These are phyloP conservation scores for Flammula alnicola DNA, from an alignment of 1,284 basidiomycete species.

Conservation along the genomic window DNA sequence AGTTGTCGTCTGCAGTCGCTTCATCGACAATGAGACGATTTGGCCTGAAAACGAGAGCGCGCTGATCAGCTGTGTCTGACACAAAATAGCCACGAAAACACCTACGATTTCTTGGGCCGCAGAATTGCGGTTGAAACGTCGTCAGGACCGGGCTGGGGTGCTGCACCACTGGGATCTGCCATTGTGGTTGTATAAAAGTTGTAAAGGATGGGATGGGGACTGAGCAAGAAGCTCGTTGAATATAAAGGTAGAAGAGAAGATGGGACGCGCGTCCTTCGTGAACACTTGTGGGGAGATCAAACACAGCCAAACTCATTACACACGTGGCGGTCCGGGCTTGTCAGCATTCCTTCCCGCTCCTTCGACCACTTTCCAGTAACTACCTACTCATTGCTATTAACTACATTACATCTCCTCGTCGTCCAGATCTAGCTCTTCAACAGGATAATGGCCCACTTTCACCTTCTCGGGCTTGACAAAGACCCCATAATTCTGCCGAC, in stretches of 20 bases:
- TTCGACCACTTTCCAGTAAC: conserved; percentile 37
- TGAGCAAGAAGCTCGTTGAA: conserved; percentile 29
- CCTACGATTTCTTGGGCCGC: conserved; percentile 94
- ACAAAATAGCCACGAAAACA: conserved; percentile 26
- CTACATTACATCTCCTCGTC: conserved; percentile 76
- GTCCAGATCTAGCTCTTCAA: conserved; percentile 71
- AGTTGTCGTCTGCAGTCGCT: conserved; percentile 90
- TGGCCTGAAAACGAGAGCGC: conserved; percentile 57
- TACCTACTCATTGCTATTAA: background rate
- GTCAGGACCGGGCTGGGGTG: conserved; percentile 76
- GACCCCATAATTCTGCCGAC: conserved; percentile 77
- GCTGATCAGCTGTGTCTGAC: conserved; percentile 17
- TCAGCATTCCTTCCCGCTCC: conserved; percentile 30
- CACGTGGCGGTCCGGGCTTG: conserved; percentile 27
- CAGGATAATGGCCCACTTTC: conserved; percentile 85
- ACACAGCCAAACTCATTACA: conserved; percentile 41
- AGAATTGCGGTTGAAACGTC: conserved; percentile 94
- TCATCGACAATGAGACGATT: conserved; percentile 96
- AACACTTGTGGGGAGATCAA: conserved; percentile 28
- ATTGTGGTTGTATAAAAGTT: conserved; percentile 39
- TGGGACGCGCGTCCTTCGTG: conserved; percentile 51
- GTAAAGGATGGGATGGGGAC: conserved; percentile 22
- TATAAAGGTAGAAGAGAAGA: conserved; percentile 31
- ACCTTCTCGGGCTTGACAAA: conserved; percentile 91
- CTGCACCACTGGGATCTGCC: conserved; percentile 80